Conservation (phyloP, 306 rosid species). For the Luffa aegyptiaca region DNA sequence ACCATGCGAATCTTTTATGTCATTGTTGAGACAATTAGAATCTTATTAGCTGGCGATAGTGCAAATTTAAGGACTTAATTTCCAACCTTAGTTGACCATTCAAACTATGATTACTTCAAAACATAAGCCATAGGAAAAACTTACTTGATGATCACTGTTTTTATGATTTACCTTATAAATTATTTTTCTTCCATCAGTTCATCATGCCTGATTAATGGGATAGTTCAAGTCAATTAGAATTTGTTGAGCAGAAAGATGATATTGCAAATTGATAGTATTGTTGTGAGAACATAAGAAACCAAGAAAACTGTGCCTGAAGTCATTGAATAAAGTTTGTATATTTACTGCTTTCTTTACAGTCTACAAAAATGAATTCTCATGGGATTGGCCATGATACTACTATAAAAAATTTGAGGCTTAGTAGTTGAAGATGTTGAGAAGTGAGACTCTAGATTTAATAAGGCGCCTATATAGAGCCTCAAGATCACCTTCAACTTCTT, state of each 20-base stretch:
- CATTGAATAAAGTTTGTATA: neutral
- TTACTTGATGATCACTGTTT: neutral
- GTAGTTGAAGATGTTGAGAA: constrained; percentile 25
- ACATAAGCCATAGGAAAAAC: neutral
- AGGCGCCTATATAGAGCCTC: constrained; percentile 20
- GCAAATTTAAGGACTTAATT: neutral
- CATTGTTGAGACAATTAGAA: neutral
- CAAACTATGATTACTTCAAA: neutral
- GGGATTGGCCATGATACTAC: neutral
- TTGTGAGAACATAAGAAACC: neutral
- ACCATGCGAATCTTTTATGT: neutral
- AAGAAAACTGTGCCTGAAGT: neutral
- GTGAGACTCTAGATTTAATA: constrained; percentile 25
- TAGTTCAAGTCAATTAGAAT: neutral
- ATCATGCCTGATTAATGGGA: neutral
- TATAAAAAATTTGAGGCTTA: neutral
- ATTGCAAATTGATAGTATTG: neutral
- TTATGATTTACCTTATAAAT: neutral
- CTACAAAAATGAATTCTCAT: constrained; percentile 5
- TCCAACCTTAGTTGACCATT: neutral
- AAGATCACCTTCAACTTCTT: constrained; percentile 17
- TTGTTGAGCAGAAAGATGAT: neutral
- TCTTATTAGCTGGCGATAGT: constrained; percentile 1
- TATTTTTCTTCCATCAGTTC: neutral
- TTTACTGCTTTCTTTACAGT: neutral